Base-by-base conservation (phyloP, 768 basidiomycete genomes). In the Pleurotus djamor region DNA sequence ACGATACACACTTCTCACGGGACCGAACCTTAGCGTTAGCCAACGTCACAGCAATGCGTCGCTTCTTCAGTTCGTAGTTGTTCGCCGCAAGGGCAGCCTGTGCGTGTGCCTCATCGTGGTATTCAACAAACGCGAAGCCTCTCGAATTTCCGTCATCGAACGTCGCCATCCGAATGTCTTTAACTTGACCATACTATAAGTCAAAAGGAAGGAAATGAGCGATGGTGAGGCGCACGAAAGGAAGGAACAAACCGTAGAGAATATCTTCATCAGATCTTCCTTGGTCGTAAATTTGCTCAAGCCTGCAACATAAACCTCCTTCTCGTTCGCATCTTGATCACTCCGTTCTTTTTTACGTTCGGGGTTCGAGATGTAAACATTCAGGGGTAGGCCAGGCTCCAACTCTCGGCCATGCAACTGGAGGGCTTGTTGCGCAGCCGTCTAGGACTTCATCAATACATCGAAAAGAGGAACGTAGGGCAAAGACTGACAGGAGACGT, bases 81-180 rank as follows among this genome's bases (percentile, higher is more conserved):
- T 96, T 96, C 4, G 92, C 88, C 5, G 81, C 77, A 38, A 97
- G 77, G 5, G 91, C 90, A 5, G 80, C 79, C 58, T 78, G 76
- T 0, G 93, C 94, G 62, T 88, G 48, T 60, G 94, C 96, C 77
- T 91, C 88, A 16, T 85, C 79, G 60, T 91, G 88, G 67, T 92
- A 98, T 68, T 98, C 95, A 35, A 98, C 78, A 66, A 98, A 98
- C 0, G 92, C 96, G 67, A 92, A 96, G 0, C 97, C 96, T 69
- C 86, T 94, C 34, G 80, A 80, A 51, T 83, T 77, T 0, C 87
- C 88, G 47, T 83, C 81, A 36, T 88, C 82, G 60, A 94, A 92
- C 54, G 83, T 74, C 1, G 86, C 85, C 68, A 98, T 79, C 58
- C 94, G 85, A 43, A 98, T 80, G 17, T 91, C 89, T 69, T 92